Base-by-base conservation (phyloP, 176 grass and related monocot species). In the Lolium multiflorum region DNA sequence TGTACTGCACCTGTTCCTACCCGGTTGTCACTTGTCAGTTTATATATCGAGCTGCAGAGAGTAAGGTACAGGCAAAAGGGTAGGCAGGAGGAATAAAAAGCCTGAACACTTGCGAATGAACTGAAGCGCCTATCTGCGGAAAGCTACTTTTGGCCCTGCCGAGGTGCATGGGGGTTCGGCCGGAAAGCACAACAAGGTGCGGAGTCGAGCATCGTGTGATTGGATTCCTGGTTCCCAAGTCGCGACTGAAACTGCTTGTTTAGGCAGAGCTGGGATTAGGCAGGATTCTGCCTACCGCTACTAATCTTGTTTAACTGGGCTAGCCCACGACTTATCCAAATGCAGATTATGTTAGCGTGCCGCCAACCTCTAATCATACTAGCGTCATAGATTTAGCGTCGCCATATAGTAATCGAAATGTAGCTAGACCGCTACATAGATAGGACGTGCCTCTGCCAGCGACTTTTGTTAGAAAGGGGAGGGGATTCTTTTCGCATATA, bases 211-310 rank as follows among this genome's bases (percentile, higher is more conserved):
- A 3, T 14, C 52, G 85, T 60, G 37, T 81, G 84, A 87, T 91
- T 84, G 89, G 47, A 80, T 75, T 81, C 50, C 81, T 17, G 43
- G 20, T 88, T 77, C 61, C 85, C 58, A 60, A 52, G 89, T 81
- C 52, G 68, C 15, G 16, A 58, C 48, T 67, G 79, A 90, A 87
- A 67, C 74, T 65, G 65, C 38, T 87, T 49, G 84, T 87, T 62
- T 90, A 86, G 52, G 72, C 54, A 47, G n/a, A 47, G 16, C 50
- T 52, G 64, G 56, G 79, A n/a, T 87, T 76, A 83, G 74, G 74
- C 64, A 87, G 48, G 84, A 90, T 87, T 83, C 80, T 67, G 73
- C 80, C 89, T 87, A 90, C 35, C 3, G 83, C 43, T 51, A 47
- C 16, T 25, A 6, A 65, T 31, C 18, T 62, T 77, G 76, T 65